phyloP scores from a whole-genome alignment of 495 filamentous ascomycete species.

The Cenococcum geophilum region DNA sequence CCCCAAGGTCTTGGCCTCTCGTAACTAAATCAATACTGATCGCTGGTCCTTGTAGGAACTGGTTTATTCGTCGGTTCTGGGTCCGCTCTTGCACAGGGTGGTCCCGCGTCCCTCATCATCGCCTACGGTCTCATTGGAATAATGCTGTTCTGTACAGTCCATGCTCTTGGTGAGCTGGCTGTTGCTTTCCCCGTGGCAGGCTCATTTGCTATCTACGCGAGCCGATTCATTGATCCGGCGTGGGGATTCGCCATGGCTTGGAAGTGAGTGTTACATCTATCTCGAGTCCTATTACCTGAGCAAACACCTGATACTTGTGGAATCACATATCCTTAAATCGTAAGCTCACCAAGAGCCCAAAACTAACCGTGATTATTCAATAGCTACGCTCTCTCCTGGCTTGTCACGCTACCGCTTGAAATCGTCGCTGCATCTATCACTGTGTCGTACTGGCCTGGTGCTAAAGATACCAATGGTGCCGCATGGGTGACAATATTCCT shows the following conservation, averaged over 20 bases:
- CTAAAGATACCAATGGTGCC: constrained; percentile 52
- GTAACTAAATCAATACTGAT: constrained; percentile 6
- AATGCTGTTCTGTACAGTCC: constrained; percentile 89
- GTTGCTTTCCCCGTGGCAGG: constrained; percentile 88
- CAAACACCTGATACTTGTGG: no score
- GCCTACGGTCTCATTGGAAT: constrained; percentile 75
- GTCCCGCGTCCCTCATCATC: constrained; percentile 81
- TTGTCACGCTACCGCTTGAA: constrained; percentile 80
- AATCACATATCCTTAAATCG: no score
- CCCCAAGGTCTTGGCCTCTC: neutral
- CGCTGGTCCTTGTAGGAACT: constrained; percentile 52
- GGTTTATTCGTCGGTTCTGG: constrained; percentile 90
- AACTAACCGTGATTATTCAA: neutral
- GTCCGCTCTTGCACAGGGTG: constrained; percentile 66
- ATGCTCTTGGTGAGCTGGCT: constrained; percentile 87
- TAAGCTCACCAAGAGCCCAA: no score
- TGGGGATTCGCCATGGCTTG: constrained; percentile 99
- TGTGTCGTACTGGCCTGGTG: constrained; percentile 71
- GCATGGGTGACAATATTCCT: constrained; percentile 64
- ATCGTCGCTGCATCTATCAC: constrained; percentile 92
- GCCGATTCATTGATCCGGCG: constrained; percentile 84
- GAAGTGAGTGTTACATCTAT: constrained; percentile 53
- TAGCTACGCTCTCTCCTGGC: constrained; percentile 89
- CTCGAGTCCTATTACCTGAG: neutral
- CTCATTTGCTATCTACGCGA: constrained; percentile 88